Percentiles rank a stretch among this genome's conserved stretches.
Conservation (phyloP, 192 early-diverging fungal species). For the Backusella psychrophila region DNA sequence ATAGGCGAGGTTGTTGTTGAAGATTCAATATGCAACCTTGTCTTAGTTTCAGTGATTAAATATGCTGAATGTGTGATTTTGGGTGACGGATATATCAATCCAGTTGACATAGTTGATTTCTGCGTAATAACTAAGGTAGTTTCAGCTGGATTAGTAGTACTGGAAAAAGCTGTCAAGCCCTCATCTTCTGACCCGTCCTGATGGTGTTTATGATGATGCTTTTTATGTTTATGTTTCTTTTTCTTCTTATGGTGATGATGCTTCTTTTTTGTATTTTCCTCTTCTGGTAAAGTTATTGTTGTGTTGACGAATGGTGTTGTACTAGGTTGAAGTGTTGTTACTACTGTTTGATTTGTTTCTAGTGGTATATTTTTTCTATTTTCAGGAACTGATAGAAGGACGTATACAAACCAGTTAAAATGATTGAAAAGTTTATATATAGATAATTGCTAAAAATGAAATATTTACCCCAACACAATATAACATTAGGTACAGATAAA, state of each 20-base stretch:
- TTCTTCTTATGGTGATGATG: background rate
- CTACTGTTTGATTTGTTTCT: background rate
- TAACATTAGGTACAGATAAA: background rate
- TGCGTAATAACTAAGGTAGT: background rate
- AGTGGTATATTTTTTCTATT: background rate
- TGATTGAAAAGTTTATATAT: no score
- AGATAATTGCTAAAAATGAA: background rate
- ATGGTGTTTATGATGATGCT: background rate
- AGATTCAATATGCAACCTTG: background rate
- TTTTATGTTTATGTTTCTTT: background rate
- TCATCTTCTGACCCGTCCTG: background rate
- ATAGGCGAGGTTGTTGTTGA: background rate
- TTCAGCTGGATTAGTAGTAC: background rate
- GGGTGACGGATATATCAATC: background rate
- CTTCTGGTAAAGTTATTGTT: background rate
- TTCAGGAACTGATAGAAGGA: background rate
- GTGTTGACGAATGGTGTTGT: background rate
- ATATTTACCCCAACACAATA: background rate
- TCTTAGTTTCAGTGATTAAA: background rate
- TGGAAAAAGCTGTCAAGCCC: background rate
- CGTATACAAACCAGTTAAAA: background rate
- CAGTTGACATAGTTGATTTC: background rate
- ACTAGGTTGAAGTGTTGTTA: background rate
- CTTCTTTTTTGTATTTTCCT: background rate
- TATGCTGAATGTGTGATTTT: background rate